Evolutionary conservation across 495 filamentous ascomycete genomes (phyloP).

Genomic region (Opeltia flavorubescens): DNA sequence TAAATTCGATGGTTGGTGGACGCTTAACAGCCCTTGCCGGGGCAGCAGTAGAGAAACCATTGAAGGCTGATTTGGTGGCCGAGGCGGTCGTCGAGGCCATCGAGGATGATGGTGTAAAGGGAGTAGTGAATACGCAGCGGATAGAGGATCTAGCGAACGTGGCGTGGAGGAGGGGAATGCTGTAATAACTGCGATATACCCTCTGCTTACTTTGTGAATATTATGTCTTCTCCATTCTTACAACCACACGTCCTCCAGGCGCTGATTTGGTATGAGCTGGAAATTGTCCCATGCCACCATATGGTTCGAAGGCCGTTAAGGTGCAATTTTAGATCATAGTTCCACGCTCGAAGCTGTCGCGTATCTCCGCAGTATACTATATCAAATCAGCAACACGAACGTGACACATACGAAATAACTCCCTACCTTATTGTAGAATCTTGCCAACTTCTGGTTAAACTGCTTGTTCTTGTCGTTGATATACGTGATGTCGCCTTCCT

Average conservation of each 20-base stretch:
- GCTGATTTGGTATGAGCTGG: neutral
- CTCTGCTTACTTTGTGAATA: neutral
- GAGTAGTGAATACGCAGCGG: slow-evolving; percentile 50
- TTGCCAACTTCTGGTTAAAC: slow-evolving; percentile 90
- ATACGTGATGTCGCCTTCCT: slow-evolving; percentile 82
- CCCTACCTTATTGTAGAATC: slow-evolving; percentile 89
- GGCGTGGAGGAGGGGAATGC: slow-evolving; percentile 70
- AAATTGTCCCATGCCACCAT: neutral
- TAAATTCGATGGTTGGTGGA: slow-evolving; percentile 64
- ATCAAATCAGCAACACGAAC: slow-evolving; percentile 21
- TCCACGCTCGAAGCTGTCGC: slow-evolving; percentile 94
- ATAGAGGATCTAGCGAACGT: slow-evolving; percentile 62
- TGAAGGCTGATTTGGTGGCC: slow-evolving; percentile 73
- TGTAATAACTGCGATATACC: slow-evolving; percentile 29
- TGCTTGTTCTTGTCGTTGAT: slow-evolving; percentile 99
- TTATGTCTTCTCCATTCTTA: neutral
- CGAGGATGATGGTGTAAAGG: slow-evolving; percentile 50
- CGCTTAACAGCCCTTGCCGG: slow-evolving; percentile 60
- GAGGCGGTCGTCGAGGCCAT: slow-evolving; percentile 74
- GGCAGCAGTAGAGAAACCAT: slow-evolving; percentile 66
- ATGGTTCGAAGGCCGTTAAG: neutral
- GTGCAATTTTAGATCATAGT: slow-evolving; percentile 55
- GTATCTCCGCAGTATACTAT: slow-evolving; percentile 86
- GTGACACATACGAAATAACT: neutral
- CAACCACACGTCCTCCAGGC: neutral